Conservation (phyloP, 1,284 basidiomycete genomes). For the Fistulina hepatica region DNA sequence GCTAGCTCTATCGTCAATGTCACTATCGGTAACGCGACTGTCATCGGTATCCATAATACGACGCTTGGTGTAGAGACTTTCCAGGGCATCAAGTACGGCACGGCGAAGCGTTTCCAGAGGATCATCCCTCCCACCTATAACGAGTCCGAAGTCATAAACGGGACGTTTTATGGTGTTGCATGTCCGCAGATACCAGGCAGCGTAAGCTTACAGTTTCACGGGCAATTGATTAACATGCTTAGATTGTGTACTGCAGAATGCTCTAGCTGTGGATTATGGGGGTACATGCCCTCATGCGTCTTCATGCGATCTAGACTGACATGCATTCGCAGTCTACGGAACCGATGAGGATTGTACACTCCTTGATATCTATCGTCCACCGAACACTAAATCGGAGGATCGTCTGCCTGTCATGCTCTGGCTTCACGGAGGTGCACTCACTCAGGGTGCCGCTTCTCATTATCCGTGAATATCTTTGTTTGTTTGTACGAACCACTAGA, state of each 20-base stretch:
- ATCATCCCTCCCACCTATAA: constrained; percentile 11
- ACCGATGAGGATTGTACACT: constrained; percentile 15
- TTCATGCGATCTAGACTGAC: background rate
- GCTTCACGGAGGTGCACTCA: constrained; percentile 17
- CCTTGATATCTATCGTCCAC: constrained; percentile 16
- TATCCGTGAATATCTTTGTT: too few relatives aligned
- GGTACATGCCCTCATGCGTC: background rate
- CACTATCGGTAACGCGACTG: too few relatives aligned
- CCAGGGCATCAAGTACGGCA: constrained; percentile 15
- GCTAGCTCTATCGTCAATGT: too few relatives aligned
- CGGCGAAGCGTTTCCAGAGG: constrained; percentile 13
- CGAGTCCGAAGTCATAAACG: constrained; percentile 6
- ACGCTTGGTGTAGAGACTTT: constrained; percentile 16
- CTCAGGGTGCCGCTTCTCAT: constrained; percentile 14
- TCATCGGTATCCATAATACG: constrained; percentile 14
- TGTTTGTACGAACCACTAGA: too few relatives aligned
- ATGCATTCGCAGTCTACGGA: constrained; percentile 14
- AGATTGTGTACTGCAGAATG: background rate
- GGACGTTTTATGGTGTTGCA: constrained; percentile 13
- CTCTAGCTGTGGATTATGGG: background rate
- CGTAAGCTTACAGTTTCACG: constrained; percentile 4
- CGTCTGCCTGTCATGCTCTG: constrained; percentile 20
- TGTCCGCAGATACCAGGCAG: constrained; percentile 17
- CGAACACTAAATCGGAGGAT: constrained; percentile 4
- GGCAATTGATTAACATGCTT: background rate